These are phyloP conservation scores for Rhodotorula graminis DNA, from an alignment of 768 basidiomycete species.

Conservation along the genomic window DNA sequence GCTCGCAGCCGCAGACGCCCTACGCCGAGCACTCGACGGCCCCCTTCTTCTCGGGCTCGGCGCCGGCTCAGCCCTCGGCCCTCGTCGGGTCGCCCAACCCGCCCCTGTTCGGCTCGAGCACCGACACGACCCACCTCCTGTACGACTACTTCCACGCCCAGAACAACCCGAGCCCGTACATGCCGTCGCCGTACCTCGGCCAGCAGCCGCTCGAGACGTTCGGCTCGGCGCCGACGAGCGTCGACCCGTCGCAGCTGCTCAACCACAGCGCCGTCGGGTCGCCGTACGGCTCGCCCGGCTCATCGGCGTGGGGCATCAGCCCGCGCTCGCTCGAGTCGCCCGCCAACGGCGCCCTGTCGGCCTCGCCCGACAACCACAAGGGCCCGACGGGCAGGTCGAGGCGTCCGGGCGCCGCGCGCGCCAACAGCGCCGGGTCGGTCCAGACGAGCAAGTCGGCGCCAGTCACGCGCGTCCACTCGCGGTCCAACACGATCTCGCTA, in stretches of 20 bases:
- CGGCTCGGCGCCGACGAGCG: slow-evolving; percentile 27
- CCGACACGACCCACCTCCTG: slow-evolving; percentile 22
- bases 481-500: slow-evolving; percentile 35
- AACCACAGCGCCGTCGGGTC: neutral
- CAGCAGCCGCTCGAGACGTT: slow-evolving; percentile 5
- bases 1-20: slow-evolving; percentile 7
- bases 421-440: neutral
- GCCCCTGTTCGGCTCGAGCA: slow-evolving; percentile 10
- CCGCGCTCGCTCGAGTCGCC: slow-evolving; percentile 19
- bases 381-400: neutral
- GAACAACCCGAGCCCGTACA: slow-evolving; percentile 10
- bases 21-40: neutral
- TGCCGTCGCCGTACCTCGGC: slow-evolving; percentile 15
- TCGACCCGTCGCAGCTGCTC: slow-evolving; percentile 33
- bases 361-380: neutral
- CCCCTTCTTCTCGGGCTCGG: slow-evolving; percentile 16
- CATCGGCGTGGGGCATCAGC: slow-evolving; percentile 16
- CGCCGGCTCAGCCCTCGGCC: slow-evolving; percentile 12
- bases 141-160: slow-evolving; percentile 38
- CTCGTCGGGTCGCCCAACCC: slow-evolving; percentile 25
- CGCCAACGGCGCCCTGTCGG: neutral
- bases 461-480: slow-evolving; percentile 7
- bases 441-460: slow-evolving; percentile 11
- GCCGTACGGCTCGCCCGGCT: slow-evolving; percentile 17
- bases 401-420: neutral